Evolutionary conservation across 768 basidiomycete genomes (phyloP).

Genomic region (Mycena albidolilacea): DNA sequence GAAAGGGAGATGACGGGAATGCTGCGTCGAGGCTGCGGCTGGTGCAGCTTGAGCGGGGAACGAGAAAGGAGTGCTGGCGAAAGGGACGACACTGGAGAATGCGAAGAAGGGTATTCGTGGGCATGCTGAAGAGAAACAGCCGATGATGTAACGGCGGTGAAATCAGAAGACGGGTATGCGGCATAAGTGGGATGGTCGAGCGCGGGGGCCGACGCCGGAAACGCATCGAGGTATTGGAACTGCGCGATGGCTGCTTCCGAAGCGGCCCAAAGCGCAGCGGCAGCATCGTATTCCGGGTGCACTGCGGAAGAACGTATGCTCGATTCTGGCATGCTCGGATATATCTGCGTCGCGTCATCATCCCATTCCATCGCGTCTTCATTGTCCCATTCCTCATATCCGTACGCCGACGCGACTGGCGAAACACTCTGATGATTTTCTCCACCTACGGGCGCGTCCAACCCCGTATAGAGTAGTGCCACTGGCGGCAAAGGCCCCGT

Average conservation of each 20-base stretch:
- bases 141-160: conserved; percentile 25
- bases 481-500: conserved; percentile 16
- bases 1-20: conserved; percentile 40
- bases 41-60: conserved; percentile 35
- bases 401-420: conserved; percentile 11
- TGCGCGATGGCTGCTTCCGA: conserved; percentile 25
- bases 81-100: conserved; percentile 27
- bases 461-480: conserved; percentile 17
- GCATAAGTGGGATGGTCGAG: conserved; percentile 23
- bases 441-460: conserved; percentile 7
- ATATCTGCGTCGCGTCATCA: conserved; percentile 22
- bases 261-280: conserved; percentile 26
- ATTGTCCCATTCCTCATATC: conserved; percentile 21
- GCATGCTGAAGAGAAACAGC: conserved; percentile 22
- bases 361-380: conserved; percentile 1
- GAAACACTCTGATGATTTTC: conserved; percentile 16
- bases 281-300: conserved; percentile 17
- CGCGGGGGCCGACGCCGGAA: conserved; percentile 11
- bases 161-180: conserved; percentile 17
- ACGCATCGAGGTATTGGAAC: conserved; percentile 23
- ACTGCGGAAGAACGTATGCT: conserved; percentile 13
- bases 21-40: conserved; percentile 39
- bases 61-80: conserved; percentile 34
- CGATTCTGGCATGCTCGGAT: conserved; percentile 17
- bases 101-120: conserved; percentile 18